A percentile compares a stretch with the other conserved stretches of the same genome.
These are phyloP conservation scores for Nakazawaea peltata DNA, from an alignment of 805 yeast species.

Conservation along the genomic window DNA sequence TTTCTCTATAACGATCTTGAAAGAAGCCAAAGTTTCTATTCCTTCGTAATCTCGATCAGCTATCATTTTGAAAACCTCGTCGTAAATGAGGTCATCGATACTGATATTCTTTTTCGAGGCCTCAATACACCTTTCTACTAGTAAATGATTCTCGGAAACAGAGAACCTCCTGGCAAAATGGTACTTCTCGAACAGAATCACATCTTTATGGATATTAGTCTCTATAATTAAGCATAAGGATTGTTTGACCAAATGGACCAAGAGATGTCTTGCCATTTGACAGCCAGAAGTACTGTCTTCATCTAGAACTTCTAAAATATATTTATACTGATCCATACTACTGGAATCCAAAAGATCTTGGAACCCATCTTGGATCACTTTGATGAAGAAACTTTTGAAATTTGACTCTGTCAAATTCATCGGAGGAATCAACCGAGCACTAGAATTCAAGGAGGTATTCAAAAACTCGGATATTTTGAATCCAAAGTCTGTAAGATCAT, in stretches of 20 bases:
- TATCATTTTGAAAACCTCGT: neutral
- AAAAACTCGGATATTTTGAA: conserved; percentile 2
- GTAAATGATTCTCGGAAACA: neutral
- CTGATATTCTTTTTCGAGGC: neutral
- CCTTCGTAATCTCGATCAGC: neutral
- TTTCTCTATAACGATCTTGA: too few species aligned
- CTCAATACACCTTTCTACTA: neutral
- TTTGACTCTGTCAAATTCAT: neutral
- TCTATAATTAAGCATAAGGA: neutral
- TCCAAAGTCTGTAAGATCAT: conserved; percentile 2
- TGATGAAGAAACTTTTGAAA: conserved; percentile 2
- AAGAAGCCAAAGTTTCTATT: conserved; percentile 3
- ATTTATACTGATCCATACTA: neutral
- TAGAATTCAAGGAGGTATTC: conserved; percentile 4
- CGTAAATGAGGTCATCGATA: neutral
- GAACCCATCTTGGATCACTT: neutral
- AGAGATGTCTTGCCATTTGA: neutral
- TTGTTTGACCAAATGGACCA: neutral
- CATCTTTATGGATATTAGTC: conserved; percentile 1
- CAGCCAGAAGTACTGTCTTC: neutral
- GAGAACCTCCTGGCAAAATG: conserved; percentile 5
- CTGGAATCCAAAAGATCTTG: neutral
- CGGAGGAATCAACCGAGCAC: conserved; percentile 2
- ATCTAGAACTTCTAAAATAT: neutral
- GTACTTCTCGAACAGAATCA: conserved; percentile 3